Evolutionary conservation across 441 rosid species (phyloP).

Genomic region (Gossypium aridum): DNA sequence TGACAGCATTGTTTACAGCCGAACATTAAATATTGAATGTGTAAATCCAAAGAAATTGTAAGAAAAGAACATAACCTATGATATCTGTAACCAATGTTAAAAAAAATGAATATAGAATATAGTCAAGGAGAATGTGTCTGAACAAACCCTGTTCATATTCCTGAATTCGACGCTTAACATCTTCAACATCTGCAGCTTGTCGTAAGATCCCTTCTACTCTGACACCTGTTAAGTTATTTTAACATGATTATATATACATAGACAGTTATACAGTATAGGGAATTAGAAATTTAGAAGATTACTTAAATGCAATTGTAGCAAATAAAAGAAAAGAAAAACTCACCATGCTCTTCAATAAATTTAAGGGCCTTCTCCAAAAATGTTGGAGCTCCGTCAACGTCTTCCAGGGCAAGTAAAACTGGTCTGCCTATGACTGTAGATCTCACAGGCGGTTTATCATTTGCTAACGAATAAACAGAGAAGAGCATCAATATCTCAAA

Average conservation of each 20-base stretch:
- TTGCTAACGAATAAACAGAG: conserved; percentile 33
- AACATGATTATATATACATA: conserved; percentile 10
- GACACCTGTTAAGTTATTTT: conserved; percentile 51
- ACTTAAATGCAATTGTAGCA: conserved; percentile 3
- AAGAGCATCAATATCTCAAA: conserved; percentile 16
- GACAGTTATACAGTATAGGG: background rate
- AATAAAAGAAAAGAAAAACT: conserved; percentile 22
- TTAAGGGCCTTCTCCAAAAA: conserved; percentile 96
- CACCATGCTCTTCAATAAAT: conserved; percentile 89
- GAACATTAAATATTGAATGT: background rate
- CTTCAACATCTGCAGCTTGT: conserved; percentile 99
- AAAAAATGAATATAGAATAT: background rate
- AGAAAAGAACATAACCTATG: background rate
- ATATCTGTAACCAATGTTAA: background rate
- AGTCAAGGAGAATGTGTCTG: background rate
- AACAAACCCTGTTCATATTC: conserved; percentile 91
- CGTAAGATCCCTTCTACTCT: conserved; percentile 92
- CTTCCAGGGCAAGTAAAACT: conserved; percentile 89
- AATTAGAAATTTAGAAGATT: background rate
- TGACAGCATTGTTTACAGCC: background rate
- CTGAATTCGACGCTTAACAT: conserved; percentile 81
- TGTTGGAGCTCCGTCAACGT: conserved; percentile 95
- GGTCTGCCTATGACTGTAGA: conserved; percentile 76
- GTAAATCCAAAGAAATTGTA: background rate
- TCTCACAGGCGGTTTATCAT: conserved; percentile 50